Evolutionary conservation across 805 yeast species (phyloP).

Genomic region (Wickerhamomyces rabaulensis): DNA sequence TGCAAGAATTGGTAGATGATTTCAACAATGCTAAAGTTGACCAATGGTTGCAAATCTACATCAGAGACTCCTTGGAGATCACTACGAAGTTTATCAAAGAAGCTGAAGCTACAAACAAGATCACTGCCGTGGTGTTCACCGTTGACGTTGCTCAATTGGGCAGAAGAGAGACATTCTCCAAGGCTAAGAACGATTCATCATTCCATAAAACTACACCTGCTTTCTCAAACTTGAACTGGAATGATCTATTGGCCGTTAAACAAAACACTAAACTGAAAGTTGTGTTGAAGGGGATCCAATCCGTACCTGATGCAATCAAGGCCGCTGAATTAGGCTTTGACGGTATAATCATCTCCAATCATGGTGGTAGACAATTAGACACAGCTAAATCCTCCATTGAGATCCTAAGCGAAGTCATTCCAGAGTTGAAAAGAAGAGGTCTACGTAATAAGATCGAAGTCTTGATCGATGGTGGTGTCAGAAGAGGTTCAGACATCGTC

Average conservation of each 20-base stretch:
- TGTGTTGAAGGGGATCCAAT: constrained; percentile 59
- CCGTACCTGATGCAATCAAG: constrained; percentile 56
- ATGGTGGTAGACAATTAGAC: constrained; percentile 72
- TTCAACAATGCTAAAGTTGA: constrained; percentile 26
- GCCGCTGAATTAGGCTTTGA: constrained; percentile 56
- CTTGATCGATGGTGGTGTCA: constrained; percentile 71
- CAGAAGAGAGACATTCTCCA: constrained; percentile 36
- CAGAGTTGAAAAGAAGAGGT: constrained; percentile 34
- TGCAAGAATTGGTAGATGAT: constrained; percentile 37
- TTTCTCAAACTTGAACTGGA: constrained; percentile 28
- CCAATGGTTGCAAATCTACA: constrained; percentile 48
- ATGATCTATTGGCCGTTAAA: constrained; percentile 22
- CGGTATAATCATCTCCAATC: constrained; percentile 66
- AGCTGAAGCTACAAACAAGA: constrained; percentile 33
- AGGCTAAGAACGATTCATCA: neutral
- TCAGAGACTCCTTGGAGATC: constrained; percentile 30
- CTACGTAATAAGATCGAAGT: constrained; percentile 52
- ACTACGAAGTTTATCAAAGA: constrained; percentile 28
- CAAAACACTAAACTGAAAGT: constrained; percentile 37
- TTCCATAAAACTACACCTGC: neutral
- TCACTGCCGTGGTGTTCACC: constrained; percentile 47
- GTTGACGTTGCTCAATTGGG: constrained; percentile 54
- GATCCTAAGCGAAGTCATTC: constrained; percentile 50
- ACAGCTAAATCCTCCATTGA: constrained; percentile 57
- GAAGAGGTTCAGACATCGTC: constrained; percentile 72